Percentiles rank a stretch among this genome's conserved stretches.
These are phyloP conservation scores for Mycena sp. DNA, from an alignment of 1,284 basidiomycete species.

Conservation along the genomic window DNA sequence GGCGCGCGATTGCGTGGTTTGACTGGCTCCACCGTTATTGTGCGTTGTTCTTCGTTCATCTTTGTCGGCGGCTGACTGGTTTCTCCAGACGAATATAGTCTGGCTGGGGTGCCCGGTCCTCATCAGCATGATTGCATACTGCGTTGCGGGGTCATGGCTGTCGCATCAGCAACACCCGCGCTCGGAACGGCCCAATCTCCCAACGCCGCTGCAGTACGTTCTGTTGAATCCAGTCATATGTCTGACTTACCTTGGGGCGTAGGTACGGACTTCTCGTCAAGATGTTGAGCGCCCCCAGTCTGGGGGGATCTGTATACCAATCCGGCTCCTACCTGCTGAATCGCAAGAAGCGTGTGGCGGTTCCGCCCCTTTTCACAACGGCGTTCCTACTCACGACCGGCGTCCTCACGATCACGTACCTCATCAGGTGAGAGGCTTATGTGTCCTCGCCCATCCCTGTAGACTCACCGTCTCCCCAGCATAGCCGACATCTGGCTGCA, in stretches of 20 bases:
- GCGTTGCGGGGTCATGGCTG: constrained; percentile 21
- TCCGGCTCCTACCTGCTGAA: constrained; percentile 13
- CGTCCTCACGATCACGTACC: constrained; percentile 8
- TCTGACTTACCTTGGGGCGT: neutral
- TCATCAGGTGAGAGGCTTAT: constrained; percentile 19
- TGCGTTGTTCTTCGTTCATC: constrained; percentile 14
- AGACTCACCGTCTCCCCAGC: neutral
- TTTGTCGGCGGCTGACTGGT: neutral
- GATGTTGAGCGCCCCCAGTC: constrained; percentile 15
- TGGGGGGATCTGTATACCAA: constrained; percentile 1
- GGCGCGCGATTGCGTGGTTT: constrained; percentile 14
- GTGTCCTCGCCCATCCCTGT: neutral
- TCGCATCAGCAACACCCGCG: constrained; percentile 24
- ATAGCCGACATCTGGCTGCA: constrained; percentile 26
- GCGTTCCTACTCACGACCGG: constrained; percentile 10
- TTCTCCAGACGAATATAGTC: constrained; percentile 26
- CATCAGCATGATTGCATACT: constrained; percentile 23
- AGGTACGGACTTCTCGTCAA: constrained; percentile 27
- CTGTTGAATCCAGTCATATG: neutral
- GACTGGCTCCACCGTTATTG: constrained; percentile 17
- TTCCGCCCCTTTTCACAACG: constrained; percentile 18
- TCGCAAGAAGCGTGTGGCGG: constrained; percentile 4
- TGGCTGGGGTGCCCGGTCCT: constrained; percentile 27
- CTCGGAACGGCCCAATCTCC: constrained; percentile 12
- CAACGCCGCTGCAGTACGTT: constrained; percentile 27